A percentile compares a stretch with the other conserved stretches of the same genome.
These are phyloP conservation scores for Alternaria tenuissima DNA, from an alignment of 2,329 filamentous ascomycete genomes.

Conservation along the genomic window DNA sequence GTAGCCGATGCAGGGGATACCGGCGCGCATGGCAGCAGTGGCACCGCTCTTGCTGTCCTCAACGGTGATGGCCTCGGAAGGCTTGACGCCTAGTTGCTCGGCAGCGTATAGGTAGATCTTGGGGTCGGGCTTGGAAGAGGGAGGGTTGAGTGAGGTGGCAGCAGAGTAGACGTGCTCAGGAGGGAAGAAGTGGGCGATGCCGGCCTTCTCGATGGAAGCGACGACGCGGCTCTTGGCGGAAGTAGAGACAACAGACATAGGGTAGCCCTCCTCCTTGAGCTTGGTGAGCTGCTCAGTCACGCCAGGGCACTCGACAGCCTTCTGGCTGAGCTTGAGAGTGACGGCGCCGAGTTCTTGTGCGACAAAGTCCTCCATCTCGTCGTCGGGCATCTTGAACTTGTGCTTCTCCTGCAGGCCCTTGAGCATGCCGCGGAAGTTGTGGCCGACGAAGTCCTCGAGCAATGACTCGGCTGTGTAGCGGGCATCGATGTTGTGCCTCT, in stretches of 20 bases:
- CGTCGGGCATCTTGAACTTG: conserved; percentile 72
- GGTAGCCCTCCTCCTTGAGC: conserved; percentile 71
- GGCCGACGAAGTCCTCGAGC: conserved; percentile 87
- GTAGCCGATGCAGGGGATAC: conserved; percentile 84
- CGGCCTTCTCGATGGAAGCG: conserved; percentile 80
- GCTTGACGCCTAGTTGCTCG: conserved; percentile 73
- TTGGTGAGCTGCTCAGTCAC: conserved; percentile 73
- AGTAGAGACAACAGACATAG: conserved; percentile 80
- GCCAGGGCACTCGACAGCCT: conserved; percentile 73
- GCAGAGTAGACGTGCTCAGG: conserved; percentile 80
- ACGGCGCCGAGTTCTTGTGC: conserved; percentile 81
- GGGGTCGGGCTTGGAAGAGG: conserved; percentile 91
- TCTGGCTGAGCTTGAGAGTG: conserved; percentile 77
- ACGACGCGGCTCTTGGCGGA: conserved; percentile 80
- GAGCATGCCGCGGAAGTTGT: conserved; percentile 96
- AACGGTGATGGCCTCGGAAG: conserved; percentile 78
- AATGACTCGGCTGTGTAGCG: conserved; percentile 81
- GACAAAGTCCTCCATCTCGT: conserved; percentile 78
- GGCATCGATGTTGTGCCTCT: conserved; percentile 67
- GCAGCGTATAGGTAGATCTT: conserved; percentile 85
- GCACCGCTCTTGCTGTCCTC: conserved; percentile 91
- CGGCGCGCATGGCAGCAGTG: conserved; percentile 76
- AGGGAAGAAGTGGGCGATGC: conserved; percentile 82
- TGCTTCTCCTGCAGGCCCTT: conserved; percentile 76
- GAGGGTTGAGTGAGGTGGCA: conserved; percentile 76